Evolutionary conservation across 2,329 filamentous ascomycete species (phyloP).

Genomic region (Xylariaceae sp.): DNA sequence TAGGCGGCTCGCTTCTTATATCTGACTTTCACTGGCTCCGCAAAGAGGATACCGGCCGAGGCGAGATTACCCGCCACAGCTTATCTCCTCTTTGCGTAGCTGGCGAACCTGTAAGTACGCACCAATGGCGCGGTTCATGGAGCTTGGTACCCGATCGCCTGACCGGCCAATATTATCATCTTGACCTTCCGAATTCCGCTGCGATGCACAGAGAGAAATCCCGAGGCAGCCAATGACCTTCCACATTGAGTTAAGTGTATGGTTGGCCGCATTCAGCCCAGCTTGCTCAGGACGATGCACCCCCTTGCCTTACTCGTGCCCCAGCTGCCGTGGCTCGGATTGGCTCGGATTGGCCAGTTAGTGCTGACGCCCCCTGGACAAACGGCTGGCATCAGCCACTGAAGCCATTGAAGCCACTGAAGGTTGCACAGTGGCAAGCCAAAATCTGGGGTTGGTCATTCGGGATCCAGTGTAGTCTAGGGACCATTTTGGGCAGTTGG

Average conservation of each 20-base stretch:
- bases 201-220: conserved; percentile 7
- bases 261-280: conserved; percentile 9
- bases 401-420: too few relatives aligned
- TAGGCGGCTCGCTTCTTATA: conserved; percentile 19
- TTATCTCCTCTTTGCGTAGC: conserved; percentile 18
- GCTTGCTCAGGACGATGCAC: not conserved
- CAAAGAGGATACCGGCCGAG: conserved; percentile 1
- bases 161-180: conserved; percentile 13
- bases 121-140: conserved; percentile 17
- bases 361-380: not conserved
- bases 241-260: conserved; percentile 19
- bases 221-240: conserved; percentile 21
- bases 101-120: conserved; percentile 1
- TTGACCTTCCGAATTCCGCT: conserved; percentile 25
- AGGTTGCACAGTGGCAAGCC: conserved; percentile 18
- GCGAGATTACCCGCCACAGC: conserved; percentile 10
- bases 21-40: conserved; percentile 12
- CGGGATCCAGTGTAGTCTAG: too few relatives aligned
- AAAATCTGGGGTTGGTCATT: conserved; percentile 22
- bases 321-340: not conserved
- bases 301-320: too few relatives aligned
- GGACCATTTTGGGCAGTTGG: conserved; percentile 8
- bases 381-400: not conserved
- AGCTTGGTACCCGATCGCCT: conserved; percentile 3
- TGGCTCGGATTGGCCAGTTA: conserved; percentile 14